Evolutionary conservation across 192 early-diverging fungal genomes (phyloP), one percentile per base, ranked within the genome.

Genomic region (Mortierella antarctica): DNA sequence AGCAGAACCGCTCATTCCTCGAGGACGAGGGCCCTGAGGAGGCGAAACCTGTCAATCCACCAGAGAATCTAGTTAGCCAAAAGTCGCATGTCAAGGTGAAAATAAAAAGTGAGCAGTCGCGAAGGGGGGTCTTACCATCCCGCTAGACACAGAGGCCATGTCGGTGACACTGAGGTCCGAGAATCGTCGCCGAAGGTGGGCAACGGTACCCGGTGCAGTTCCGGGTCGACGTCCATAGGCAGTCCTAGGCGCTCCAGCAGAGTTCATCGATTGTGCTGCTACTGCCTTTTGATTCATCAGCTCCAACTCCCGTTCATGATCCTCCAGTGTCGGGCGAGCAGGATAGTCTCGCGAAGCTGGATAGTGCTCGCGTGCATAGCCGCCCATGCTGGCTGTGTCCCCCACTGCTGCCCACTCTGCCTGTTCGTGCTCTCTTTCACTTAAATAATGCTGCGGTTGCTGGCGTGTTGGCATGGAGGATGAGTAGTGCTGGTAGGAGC

Each of bases 281-380:
- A 49, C 67, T 54, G 40, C 62, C 54, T 79, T 79, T 52, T 79
- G 76, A 17, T 79, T 66, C 11, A 70, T 66, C 18, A 57, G 12
- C 6, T 71, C 70, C 23, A 71, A 31, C 20, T 79, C 76, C 8
- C 68, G 76, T 21, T 80, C 77, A 13, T 70, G 63, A 47, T 80
- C 77, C 18, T 80, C 77, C 2, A 80, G 44, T 4, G 77, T 80
- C 0, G 70, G 77, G 18, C 77, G 55, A 10, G 70, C 14, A 6
- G 76, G 58, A 20, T 57, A 80, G 8, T 72, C 77, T 18, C 77
- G 55, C 7, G 63, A n/a, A 7, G 62, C 7, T 57, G 77, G 77
- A 21, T 80, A 80, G 20, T 80, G 77, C 41, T 80, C 77, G 1
- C 77, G 69, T 7, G 77, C 63, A 67, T 67, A 80, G 8, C 68